Conservation (phyloP, 768 basidiomycete species). For the Naematelia encephala region DNA sequence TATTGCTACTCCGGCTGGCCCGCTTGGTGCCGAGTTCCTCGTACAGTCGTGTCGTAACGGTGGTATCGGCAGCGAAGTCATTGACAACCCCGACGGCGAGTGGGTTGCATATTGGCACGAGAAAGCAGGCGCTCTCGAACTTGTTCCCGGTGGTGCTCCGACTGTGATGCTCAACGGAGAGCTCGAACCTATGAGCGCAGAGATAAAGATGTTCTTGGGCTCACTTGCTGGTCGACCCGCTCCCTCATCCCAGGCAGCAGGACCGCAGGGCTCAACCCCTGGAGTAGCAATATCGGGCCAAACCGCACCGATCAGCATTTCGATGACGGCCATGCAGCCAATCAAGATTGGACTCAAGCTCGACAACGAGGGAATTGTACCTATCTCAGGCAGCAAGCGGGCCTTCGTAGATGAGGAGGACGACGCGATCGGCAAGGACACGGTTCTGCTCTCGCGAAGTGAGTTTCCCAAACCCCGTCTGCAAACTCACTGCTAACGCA, state of each 20-base stretch:
- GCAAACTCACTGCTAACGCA: conserved; percentile 10
- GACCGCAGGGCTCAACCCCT: not conserved
- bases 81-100: conserved; percentile 27
- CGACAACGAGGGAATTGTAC: conserved; percentile 23
- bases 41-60: conserved; percentile 27
- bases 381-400: conserved; percentile 22
- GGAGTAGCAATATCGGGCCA: not conserved
- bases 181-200: conserved; percentile 19
- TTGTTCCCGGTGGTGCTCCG: conserved; percentile 14
- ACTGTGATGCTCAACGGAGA: not conserved
- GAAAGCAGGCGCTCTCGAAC: conserved; percentile 54
- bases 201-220: conserved; percentile 30
- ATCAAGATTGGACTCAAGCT: conserved; percentile 35
- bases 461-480: conserved; percentile 6
- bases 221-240: conserved; percentile 20
- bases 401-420: conserved; percentile 41
- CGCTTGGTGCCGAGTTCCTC: conserved; percentile 31
- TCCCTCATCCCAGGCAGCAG: conserved; percentile 4
- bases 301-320: conserved; percentile 7
- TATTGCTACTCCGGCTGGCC: conserved; percentile 56
- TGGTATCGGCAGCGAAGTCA: conserved; percentile 33
- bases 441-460: conserved; percentile 42
- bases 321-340: conserved; percentile 17
- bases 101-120: conserved; percentile 78
- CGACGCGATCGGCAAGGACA: conserved; percentile 35